Percentiles rank a stretch among this genome's conserved stretches.
phyloP scores from a whole-genome alignment of 129 eudicot genomes.

The Ambrosia trifida region DNA sequence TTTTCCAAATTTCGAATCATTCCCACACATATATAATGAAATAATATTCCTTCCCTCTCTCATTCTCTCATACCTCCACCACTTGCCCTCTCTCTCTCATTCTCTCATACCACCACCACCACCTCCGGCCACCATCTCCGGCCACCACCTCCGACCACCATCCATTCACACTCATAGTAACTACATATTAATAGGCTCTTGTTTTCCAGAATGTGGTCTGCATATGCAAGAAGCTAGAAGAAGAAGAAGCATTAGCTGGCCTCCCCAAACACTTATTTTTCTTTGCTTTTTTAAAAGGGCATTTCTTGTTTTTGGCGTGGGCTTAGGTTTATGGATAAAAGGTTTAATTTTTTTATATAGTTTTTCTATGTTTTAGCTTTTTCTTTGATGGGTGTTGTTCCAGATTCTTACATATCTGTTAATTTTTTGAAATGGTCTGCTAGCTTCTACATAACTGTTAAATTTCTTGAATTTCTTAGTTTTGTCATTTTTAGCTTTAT shows the following conservation, averaged over 20 bases:
- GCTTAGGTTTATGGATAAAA: not conserved
- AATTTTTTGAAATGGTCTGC: not conserved
- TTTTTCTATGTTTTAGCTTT: not conserved
- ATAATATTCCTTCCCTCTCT: no score
- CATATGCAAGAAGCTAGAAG: conserved; percentile 66
- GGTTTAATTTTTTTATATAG: not conserved
- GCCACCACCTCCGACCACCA: no score
- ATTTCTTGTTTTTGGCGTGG: not conserved
- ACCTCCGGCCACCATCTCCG: no score
- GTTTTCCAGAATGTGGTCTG: conserved; percentile 43
- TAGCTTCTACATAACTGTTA: not conserved
- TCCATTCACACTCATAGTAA: not conserved
- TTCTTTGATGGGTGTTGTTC: not conserved
- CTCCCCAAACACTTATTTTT: conserved; percentile 55
- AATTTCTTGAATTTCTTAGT: not conserved
- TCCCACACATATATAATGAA: no score
- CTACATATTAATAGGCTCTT: no score
- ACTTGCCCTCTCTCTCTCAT: no score
- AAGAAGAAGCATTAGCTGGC: conserved; percentile 64
- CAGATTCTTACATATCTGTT: not conserved
- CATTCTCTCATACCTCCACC: no score
- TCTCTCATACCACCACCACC: no score
- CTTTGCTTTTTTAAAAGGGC: not conserved
- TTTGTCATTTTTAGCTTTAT: not conserved
- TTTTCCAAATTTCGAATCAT: no score